Evolutionary conservation across 805 yeast genomes (phyloP), one percentile per base, ranked within the genome.

Genomic region (Blastobotrys peoriensis): DNA sequence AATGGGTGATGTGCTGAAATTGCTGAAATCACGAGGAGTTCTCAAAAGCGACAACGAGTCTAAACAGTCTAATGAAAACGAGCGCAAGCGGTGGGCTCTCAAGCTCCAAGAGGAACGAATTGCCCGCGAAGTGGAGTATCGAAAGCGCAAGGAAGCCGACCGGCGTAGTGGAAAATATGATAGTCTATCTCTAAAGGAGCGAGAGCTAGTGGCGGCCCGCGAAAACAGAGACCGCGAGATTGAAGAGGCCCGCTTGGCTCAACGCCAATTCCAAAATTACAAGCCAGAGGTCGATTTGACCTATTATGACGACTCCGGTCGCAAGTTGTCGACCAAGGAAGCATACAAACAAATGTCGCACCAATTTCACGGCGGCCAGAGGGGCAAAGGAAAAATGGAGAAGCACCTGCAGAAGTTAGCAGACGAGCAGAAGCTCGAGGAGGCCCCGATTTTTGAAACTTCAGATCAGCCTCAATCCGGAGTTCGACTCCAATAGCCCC

Each of bases 261-360:
- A 54, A 46, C 53, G 57, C 34, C 55, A 62, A 33, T 64, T 68
- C 36, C 55, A 56, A 23, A 54, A 62, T 40, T 74, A 73, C 54
- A 61, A 64, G 42, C 78, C 79, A 1, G 65, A 64, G 1, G 59
- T 74, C 5, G 56, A 64, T 6, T 55, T 86, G 3, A 71, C 69
- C 20, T 83, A 86, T 60, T 71, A 68, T 16, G 94, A 86, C 58
- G 81, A 77, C 20, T 54, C 63, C 2, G 95, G 95, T 0, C 67
- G 74, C 25, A 67, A 68, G 17, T 62, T 87, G 21, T 65, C 71
- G 23, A 70, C 80, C 3, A 84, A 82, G 56, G 81, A 81, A 48
- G 95, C 95, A 1, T 86, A 75, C 67, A 86, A 84, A 64, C 75
- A 76, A 48, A 64, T 86, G 38, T 82, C 93, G 2, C 89, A 83